phyloP scores from a whole-genome alignment of 495 filamentous ascomycete genomes.

The Hamigera avellanea region DNA sequence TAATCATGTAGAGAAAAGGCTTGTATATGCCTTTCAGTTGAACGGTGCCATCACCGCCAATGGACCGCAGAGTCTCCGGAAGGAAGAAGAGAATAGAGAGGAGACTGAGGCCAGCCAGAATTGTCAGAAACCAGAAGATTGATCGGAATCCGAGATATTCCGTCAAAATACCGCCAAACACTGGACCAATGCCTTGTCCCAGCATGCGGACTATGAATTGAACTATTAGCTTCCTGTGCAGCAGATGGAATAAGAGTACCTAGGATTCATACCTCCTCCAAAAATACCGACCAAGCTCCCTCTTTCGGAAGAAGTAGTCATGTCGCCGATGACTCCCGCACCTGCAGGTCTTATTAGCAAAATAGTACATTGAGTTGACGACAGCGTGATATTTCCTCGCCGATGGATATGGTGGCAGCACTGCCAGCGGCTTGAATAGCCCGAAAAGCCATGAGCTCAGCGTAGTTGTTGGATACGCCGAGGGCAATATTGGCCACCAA shows the following conservation, averaged over 20 bases:
- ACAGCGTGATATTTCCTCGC: conserved; percentile 6
- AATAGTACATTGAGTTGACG: no score
- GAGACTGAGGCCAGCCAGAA: conserved; percentile 38
- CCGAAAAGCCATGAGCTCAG: conserved; percentile 48
- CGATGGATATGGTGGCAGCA: conserved; percentile 38
- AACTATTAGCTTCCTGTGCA: neutral
- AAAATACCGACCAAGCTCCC: conserved; percentile 29
- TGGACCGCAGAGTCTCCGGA: conserved; percentile 58
- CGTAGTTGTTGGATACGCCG: conserved; percentile 50
- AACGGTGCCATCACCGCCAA: conserved; percentile 59
- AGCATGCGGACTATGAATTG: conserved; percentile 21
- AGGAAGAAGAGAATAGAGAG: conserved; percentile 43
- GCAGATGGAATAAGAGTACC: neutral
- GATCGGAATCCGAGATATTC: conserved; percentile 55
- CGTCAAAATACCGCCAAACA: conserved; percentile 53
- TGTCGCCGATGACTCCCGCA: conserved; percentile 30
- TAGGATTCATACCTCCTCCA: conserved; percentile 19
- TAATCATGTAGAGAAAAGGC: conserved; percentile 26
- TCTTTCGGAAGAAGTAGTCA: conserved; percentile 25
- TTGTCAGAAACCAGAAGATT: conserved; percentile 65
- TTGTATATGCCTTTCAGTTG: conserved; percentile 22
- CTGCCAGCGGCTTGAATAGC: conserved; percentile 54
- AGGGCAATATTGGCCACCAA: conserved; percentile 48
- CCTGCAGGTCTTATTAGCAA: conserved; percentile 6
- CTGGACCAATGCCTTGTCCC: conserved; percentile 48